Percentiles rank a stretch among this genome's conserved stretches.
These are phyloP conservation scores for Achlya hypogyna DNA, from an alignment of 352 stramenopile genomes.

Conservation along the genomic window DNA sequence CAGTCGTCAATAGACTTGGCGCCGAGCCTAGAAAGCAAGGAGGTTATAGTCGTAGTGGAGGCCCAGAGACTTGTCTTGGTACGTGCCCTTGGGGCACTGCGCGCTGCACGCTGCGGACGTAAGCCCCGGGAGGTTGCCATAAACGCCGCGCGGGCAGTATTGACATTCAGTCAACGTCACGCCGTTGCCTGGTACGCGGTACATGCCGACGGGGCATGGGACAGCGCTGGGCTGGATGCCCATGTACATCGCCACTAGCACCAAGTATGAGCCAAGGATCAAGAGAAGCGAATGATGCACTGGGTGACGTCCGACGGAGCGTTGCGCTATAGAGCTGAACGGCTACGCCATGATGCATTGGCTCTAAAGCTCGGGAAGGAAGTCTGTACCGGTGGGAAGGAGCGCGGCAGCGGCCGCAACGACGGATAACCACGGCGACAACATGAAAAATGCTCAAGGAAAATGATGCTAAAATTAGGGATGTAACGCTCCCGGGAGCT, in stretches of 20 bases:
- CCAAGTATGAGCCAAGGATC: neutral
- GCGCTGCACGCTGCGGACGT: slow-evolving; percentile 52
- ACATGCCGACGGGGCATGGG: slow-evolving; percentile 56
- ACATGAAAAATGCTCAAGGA: no score
- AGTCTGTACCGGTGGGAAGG: no score
- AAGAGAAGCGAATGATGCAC: no score
- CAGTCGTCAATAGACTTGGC: slow-evolving; percentile 42
- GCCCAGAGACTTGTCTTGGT: slow-evolving; percentile 18
- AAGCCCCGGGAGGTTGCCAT: slow-evolving; percentile 52
- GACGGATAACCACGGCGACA: no score
- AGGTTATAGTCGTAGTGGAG: neutral
- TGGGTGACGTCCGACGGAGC: no score
- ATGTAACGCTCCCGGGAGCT: no score
- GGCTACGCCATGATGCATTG: no score
- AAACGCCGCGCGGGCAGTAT: slow-evolving; percentile 61
- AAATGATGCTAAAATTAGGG: no score
- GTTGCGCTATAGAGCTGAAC: no score
- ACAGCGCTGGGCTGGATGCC: slow-evolving; percentile 40
- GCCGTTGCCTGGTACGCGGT: slow-evolving; percentile 35
- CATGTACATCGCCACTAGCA: slow-evolving; percentile 38
- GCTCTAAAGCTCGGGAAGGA: no score
- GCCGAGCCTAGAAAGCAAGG: neutral
- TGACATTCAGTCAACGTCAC: slow-evolving; percentile 50
- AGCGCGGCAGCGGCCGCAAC: no score
- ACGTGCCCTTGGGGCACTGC: slow-evolving; percentile 49